Evolutionary conservation across 805 yeast species (phyloP).

Genomic region (Zygosaccharomyces rouxii): DNA sequence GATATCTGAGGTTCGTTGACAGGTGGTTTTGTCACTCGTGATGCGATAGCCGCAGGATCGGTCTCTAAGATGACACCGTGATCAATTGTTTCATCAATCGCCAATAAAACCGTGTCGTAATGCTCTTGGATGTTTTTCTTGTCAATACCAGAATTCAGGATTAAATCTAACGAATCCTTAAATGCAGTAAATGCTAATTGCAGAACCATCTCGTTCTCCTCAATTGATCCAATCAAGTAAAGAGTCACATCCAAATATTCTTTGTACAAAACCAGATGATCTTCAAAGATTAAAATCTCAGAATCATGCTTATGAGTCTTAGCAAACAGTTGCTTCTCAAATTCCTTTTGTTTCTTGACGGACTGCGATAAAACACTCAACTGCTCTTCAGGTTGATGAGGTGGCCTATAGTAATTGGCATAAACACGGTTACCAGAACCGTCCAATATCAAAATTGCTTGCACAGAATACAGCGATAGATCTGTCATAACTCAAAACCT

Average conservation of each 20-base stretch:
- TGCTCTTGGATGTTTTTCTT: slow-evolving; percentile 71
- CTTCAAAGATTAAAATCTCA: slow-evolving; percentile 76
- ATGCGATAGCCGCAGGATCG: slow-evolving; percentile 79
- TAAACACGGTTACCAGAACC: slow-evolving; percentile 72
- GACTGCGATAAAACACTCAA: slow-evolving; percentile 35
- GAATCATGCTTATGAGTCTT: slow-evolving; percentile 79
- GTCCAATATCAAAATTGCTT: slow-evolving; percentile 78
- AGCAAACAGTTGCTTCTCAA: slow-evolving; percentile 65
- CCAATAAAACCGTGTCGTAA: slow-evolving; percentile 80
- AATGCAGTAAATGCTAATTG: slow-evolving; percentile 73
- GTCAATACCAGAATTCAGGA: slow-evolving; percentile 64
- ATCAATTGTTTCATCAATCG: slow-evolving; percentile 88
- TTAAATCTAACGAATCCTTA: slow-evolving; percentile 73
- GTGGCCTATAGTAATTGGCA: slow-evolving; percentile 78
- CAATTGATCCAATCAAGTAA: slow-evolving; percentile 62
- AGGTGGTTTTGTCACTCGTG: slow-evolving; percentile 89
- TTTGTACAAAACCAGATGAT: slow-evolving; percentile 78
- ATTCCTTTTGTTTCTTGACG: slow-evolving; percentile 62
- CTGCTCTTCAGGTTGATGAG: slow-evolving; percentile 41
- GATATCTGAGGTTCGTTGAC: slow-evolving; percentile 56
- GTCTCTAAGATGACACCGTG: slow-evolving; percentile 91
- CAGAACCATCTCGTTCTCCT: slow-evolving; percentile 81
- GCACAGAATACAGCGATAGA: slow-evolving; percentile 72
- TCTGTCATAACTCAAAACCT: slow-evolving; percentile 30
- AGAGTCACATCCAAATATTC: slow-evolving; percentile 73